phyloP scores from a whole-genome alignment of 2,329 filamentous ascomycete species.

The Apiospora arundinis region DNA sequence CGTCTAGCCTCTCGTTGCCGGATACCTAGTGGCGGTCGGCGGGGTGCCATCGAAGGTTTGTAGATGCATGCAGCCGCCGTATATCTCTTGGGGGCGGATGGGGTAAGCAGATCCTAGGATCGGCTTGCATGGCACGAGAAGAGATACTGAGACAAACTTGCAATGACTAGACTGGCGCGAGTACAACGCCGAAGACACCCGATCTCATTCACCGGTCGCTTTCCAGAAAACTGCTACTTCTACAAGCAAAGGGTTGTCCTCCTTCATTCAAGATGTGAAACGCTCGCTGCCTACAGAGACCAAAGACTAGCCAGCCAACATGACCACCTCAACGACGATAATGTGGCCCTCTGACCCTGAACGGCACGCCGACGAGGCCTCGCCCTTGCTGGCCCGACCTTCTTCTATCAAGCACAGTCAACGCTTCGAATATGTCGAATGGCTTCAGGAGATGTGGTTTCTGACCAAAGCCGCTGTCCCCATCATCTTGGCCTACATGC shows the following conservation, averaged over 20 bases:
- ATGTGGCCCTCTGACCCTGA: slow-evolving; percentile 1
- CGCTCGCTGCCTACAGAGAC: neutral
- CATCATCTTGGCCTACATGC: slow-evolving; percentile 82
- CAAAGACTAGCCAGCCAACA: neutral
- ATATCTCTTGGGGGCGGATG: neutral
- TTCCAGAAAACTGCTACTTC: neutral
- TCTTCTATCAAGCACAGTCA: too few relatives aligned
- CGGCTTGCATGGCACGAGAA: neutral
- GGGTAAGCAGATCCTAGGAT: neutral
- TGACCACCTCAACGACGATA: neutral
- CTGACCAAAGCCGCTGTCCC: slow-evolving; percentile 74
- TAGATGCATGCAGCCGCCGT: neutral
- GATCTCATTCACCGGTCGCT: neutral
- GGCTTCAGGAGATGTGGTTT: slow-evolving; percentile 67
- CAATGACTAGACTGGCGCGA: neutral
- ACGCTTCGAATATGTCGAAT: slow-evolving; percentile 30
- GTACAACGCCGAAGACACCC: neutral
- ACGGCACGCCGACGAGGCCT: neutral
- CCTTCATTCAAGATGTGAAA: neutral
- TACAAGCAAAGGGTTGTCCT: neutral
- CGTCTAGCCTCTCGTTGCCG: neutral
- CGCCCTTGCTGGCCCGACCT: neutral
- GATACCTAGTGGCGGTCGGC: too few relatives aligned
- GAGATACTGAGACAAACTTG: neutral
- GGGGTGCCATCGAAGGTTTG: neutral